phyloP scores from a whole-genome alignment of 495 filamentous ascomycete genomes.

The Polyplosphaeria fusca region DNA sequence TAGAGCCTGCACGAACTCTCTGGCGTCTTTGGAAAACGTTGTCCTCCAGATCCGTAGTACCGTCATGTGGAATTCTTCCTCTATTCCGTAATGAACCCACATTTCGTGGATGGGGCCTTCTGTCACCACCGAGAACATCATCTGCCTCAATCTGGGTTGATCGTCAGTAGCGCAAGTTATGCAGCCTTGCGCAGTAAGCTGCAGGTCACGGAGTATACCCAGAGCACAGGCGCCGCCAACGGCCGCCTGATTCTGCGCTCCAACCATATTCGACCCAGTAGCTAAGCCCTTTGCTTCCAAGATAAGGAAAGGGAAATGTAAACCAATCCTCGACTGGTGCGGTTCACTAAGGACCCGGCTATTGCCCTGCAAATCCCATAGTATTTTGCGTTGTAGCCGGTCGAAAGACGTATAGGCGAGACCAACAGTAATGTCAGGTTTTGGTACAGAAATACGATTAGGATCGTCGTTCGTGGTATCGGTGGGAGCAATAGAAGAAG shows the following conservation, averaged over 20 bases:
- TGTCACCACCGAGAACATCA: neutral
- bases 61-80: neutral
- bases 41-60: neutral
- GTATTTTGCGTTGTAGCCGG: conserved; percentile 7
- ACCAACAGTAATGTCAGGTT: conserved; percentile 5
- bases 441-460: conserved; percentile 9
- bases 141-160: neutral
- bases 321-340: conserved; percentile 4
- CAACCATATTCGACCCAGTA: conserved; percentile 12
- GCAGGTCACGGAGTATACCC: neutral
- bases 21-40: neutral
- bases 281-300: conserved; percentile 22
- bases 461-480: neutral
- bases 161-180: neutral
- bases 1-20: neutral
- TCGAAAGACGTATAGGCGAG: conserved; percentile 1
- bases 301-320: conserved; percentile 19
- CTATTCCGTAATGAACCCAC: neutral
- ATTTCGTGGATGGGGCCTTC: neutral
- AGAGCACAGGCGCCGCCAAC: conserved; percentile 1
- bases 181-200: neutral
- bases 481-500: neutral
- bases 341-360: conserved; percentile 7
- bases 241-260: conserved; percentile 19
- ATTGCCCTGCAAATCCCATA: conserved; percentile 8